These are phyloP conservation scores for Prunus salicina DNA, from an alignment of 306 rosid genomes.

Conservation along the genomic window DNA sequence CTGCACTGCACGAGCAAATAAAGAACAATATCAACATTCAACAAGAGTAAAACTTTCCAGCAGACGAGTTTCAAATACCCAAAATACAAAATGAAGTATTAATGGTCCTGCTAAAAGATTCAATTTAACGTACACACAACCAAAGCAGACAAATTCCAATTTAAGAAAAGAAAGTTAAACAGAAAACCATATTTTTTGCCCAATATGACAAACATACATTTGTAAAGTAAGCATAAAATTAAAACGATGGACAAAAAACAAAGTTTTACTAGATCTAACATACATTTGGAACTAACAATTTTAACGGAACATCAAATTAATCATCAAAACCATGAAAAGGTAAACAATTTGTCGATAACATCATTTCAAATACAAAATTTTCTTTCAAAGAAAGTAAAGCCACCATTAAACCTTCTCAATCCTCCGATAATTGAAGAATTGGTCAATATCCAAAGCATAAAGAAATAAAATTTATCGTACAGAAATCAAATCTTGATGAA, in stretches of 20 bases:
- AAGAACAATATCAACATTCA: slow-evolving; percentile 11
- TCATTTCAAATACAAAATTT: neutral
- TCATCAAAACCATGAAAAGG: neutral
- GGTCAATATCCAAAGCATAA: neutral
- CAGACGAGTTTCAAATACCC: neutral
- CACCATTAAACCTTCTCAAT: neutral
- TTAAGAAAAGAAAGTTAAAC: neutral
- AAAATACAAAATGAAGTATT: neutral
- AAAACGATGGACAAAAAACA: neutral
- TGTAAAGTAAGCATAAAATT: neutral
- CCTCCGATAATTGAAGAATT: neutral
- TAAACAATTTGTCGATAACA: too few relatives aligned
- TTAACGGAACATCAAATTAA: neutral
- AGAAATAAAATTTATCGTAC: neutral
- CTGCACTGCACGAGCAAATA: slow-evolving; percentile 51
- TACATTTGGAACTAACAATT: neutral
- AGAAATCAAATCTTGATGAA: neutral
- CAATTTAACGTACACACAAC: neutral
- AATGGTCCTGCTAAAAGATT: neutral
- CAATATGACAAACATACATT: neutral
- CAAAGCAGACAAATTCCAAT: neutral
- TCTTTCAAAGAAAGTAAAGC: neutral
- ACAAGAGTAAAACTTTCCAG: neutral
- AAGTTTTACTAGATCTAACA: neutral
- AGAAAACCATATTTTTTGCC: neutral